Conservation (phyloP, 2,329 filamentous ascomycete species). For the Botrytis cinerea region DNA sequence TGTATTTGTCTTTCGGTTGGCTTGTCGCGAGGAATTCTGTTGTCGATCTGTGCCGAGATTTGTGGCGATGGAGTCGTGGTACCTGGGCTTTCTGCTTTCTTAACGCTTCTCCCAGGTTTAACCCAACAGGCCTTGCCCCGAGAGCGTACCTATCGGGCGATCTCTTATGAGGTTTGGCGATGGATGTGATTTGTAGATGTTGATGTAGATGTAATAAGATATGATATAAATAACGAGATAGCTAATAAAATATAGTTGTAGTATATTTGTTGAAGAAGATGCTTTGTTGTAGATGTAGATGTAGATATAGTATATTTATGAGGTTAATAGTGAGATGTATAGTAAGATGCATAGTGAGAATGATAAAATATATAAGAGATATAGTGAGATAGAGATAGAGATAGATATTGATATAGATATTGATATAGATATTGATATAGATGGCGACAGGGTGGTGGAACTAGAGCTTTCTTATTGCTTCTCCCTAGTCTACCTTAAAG, state of each 20-base stretch:
- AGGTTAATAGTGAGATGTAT: too few species aligned
- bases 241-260: not conserved
- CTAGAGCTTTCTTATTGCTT: too few species aligned
- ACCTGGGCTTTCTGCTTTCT: constrained; percentile 4
- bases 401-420: too few species aligned
- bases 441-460: too few species aligned
- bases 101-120: not conserved
- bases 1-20: not conserved
- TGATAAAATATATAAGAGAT: too few species aligned
- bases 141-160: not conserved
- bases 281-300: too few species aligned
- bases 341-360: too few species aligned
- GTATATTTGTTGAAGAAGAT: too few species aligned
- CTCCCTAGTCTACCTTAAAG: too few species aligned
- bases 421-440: too few species aligned
- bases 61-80: not conserved
- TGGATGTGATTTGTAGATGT: not conserved
- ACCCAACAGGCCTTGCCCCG: not conserved
- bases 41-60: not conserved
- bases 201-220: not conserved
- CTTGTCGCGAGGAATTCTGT: not conserved
- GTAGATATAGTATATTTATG: not conserved
- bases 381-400: too few species aligned
- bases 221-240: not conserved
- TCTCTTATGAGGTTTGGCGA: constrained; percentile 2